Evolutionary conservation across 2,329 filamentous ascomycete species (phyloP), one percentile per base, ranked within the genome.

Genomic region (Pseudodiploospora longispora): DNA sequence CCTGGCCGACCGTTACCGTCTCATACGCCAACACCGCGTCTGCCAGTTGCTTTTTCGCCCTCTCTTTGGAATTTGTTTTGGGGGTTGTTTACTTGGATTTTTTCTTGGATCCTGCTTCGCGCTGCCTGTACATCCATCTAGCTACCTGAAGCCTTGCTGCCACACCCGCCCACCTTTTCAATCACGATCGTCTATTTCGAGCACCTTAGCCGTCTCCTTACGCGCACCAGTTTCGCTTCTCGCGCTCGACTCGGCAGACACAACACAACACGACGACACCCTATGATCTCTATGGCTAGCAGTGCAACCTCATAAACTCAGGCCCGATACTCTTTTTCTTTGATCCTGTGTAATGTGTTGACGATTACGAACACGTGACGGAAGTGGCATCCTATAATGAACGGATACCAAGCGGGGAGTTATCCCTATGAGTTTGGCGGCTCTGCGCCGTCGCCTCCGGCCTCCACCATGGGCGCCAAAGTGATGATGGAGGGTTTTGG

Each of bases 401-500:
- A 68, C 52, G 62, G 60, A 43, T 65, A 65, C 53, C 56, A 59
- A 46, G 57, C 58, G 44, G 57, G 60, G 49, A 56, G 57, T 50
- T 53, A 55, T 48, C 59, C 57, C 36, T 64, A 64, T 51, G 64
- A 62, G 55, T 65, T 64, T 47, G 61, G 59, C 47, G 50, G 44
- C 33, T 55, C 55, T 50, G 51, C 60, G 49, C 49, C 60, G 39
- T 57, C 62, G 33, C 57, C 60, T 27, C 58, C 60, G 49, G 58
- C 52, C 57, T 57, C 63, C 42, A 59, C 56, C 41, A 68, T 69
- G 34, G 70, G 63, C 37, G 66, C 66, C 41, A 76, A 73, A 54
- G 66, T 67, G 19, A 65, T 82, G 46, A 67, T 78, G 41, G 74
- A 83, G 43, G 77, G 76, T 36, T 85, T 83, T 59, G 70, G 71